Conservation (phyloP, 2,329 filamentous ascomycete species). For the Apiospora phragmitis region DNA sequence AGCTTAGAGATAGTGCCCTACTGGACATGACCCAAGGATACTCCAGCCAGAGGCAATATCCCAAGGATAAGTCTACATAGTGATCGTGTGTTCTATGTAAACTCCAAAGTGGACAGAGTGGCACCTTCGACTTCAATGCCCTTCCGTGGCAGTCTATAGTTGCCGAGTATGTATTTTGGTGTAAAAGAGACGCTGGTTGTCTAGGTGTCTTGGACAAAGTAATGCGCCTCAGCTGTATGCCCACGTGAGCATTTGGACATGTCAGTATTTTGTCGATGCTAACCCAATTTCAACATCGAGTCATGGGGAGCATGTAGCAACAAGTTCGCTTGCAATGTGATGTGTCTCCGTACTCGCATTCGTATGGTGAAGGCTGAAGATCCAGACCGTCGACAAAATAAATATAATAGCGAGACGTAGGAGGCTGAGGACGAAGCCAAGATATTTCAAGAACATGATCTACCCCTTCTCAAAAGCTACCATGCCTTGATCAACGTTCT, state of each 20-base stretch:
- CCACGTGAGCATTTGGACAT: neutral
- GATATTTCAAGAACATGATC: neutral
- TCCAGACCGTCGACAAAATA: neutral
- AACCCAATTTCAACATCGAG: neutral
- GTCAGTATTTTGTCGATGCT: neutral
- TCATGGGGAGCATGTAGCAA: neutral
- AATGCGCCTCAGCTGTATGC: neutral
- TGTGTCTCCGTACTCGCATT: neutral
- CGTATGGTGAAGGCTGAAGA: neutral
- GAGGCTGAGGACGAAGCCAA: neutral
- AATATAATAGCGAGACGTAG: neutral
- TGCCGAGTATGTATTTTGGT: neutral
- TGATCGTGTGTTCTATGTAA: neutral
- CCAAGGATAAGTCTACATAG: neutral
- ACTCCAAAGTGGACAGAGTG: neutral
- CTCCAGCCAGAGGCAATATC: neutral
- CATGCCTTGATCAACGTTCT: neutral
- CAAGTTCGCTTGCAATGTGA: neutral
- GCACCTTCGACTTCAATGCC: neutral
- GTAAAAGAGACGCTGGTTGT: neutral
- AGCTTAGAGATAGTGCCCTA: neutral
- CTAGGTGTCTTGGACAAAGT: neutral
- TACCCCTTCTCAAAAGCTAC: neutral
- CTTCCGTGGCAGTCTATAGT: neutral
- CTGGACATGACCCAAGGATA: neutral